These are phyloP conservation scores for Colletotrichum caudatum DNA, from an alignment of 2,329 filamentous ascomycete species.

Conservation along the genomic window DNA sequence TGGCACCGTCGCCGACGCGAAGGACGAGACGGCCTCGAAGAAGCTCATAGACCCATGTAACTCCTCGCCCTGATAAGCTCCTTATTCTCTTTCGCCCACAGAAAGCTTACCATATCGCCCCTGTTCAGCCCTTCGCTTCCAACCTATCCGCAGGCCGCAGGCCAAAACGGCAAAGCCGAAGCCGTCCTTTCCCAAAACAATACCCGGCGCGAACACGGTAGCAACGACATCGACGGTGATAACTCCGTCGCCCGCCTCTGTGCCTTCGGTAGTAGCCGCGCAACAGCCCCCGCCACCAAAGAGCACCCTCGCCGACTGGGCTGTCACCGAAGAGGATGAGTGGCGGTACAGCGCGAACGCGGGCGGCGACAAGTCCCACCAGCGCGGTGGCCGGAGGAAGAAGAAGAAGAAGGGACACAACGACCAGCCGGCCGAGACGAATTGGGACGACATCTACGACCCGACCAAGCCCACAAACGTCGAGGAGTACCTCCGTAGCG, in stretches of 20 bases:
- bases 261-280: conserved; percentile 49
- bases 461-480: conserved; percentile 85
- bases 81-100: conserved; percentile 46
- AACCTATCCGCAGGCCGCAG: conserved; percentile 85
- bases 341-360: conserved; percentile 68
- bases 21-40: conserved; percentile 66
- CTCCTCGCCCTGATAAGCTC: conserved; percentile 20
- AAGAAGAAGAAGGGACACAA: conserved; percentile 77
- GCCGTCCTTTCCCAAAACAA: conserved; percentile 64
- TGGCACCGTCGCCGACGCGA: conserved; percentile 59
- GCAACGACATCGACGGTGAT: conserved; percentile 46
- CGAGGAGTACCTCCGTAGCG: conserved; percentile 85
- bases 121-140: conserved; percentile 78
- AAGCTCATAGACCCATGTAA: conserved; percentile 65
- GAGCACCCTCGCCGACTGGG: conserved; percentile 84
- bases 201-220: conserved; percentile 50
- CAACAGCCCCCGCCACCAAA: conserved; percentile 64
- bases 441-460: conserved; percentile 95
- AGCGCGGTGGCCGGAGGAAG: conserved; percentile 82
- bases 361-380: conserved; percentile 70
- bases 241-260: conserved; percentile 53
- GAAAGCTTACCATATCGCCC: conserved; percentile 2
- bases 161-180: conserved; percentile 70
- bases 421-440: conserved; percentile 67
- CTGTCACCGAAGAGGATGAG: conserved; percentile 81